Evolutionary conservation across 2,329 filamentous ascomycete species (phyloP).

Genomic region (Conoideocrella luteorostrata): DNA sequence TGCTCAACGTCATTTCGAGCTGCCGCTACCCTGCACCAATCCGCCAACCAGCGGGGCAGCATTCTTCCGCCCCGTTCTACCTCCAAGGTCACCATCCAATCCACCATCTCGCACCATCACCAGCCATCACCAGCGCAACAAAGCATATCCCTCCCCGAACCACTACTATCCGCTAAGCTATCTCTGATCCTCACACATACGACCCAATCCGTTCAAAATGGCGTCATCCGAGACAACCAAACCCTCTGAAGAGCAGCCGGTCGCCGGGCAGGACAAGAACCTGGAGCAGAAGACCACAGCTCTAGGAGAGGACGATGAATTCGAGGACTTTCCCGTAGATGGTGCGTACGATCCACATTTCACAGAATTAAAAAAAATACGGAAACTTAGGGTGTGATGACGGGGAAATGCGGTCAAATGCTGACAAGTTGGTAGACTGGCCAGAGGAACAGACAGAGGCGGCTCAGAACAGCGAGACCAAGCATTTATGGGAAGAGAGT

Average conservation of each 20-base stretch:
- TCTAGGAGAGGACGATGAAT: constrained; percentile 96
- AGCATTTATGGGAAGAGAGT: constrained; percentile 97
- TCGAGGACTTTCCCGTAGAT: constrained; percentile 97
- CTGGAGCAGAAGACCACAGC: constrained; percentile 49
- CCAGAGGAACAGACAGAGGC: constrained; percentile 83
- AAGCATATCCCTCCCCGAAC: background rate
- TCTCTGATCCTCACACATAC: too few relatives aligned
- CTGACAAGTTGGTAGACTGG: constrained; percentile 61
- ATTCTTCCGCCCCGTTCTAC: constrained; percentile 11
- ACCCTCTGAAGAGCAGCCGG: constrained; percentile 22
- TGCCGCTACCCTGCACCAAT: too few relatives aligned
- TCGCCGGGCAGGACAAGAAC: constrained; percentile 21
- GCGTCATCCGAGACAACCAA: constrained; percentile 18
- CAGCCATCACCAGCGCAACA: background rate
- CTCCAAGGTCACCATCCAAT: constrained; percentile 1
- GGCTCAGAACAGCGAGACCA: constrained; percentile 59
- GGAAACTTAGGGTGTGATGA: too few relatives aligned
- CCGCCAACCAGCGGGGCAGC: too few relatives aligned
- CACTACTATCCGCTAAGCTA: too few relatives aligned
- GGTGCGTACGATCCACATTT: constrained; percentile 47
- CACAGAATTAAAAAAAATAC: too few relatives aligned
- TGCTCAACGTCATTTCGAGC: too few relatives aligned
- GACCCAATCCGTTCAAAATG: too few relatives aligned
- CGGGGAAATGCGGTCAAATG: too few relatives aligned
- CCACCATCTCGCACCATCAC: background rate